Base-by-base conservation (phyloP, 176 grass and related monocot genomes). In the Lolium perenne region DNA sequence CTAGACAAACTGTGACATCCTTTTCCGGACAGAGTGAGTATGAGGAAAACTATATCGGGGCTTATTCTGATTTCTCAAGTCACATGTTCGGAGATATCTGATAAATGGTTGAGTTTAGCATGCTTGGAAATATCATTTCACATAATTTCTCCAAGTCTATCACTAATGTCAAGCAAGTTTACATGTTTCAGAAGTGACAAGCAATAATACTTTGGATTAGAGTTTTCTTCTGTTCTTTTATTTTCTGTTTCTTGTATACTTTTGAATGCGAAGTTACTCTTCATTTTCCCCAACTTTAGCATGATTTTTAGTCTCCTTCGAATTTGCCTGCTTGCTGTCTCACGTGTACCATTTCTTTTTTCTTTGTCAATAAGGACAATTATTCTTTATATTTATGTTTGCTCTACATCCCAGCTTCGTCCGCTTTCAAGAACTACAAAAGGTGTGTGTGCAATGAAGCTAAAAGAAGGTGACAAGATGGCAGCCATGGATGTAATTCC, bases 401-500 rank as follows among this genome's bases (percentile, higher is more conserved):
- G 10, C 38, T 74, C 60, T 60, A 60, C 65, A 60, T 74, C 77
- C 18, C 91, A 99, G 97, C 90, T 99, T 77, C 97, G 97, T 41
- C 48, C 88, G 20, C 71, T 88, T 73, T 86, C 94, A 92, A 99
- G 97, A 86, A 94, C 4, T 82, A 91, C 97, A 57, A 96, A 83
- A 85, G 97, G 97, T 48, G 55, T 66, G n/a, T n/a, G 32, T 87
- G 86, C 97, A 12, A 99, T 95, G 97, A 96, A 32, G 75, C 88
- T 98, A 50, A 96, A 80, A 85, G 92, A 89, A 86, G 88, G 60
- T 7, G 97, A 96, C 72, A 96, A 91, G 80, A 88, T 98, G 88
- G 97, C 97, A 80, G 86, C 94, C 10, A 94, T 99, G 97, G 92
- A 96, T 85, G 87, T 94, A 86, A 96, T 96, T 74, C 92, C 97